Evolutionary conservation across 768 basidiomycete species (phyloP), one percentile per base, ranked within the genome.

Genomic region (Leccinellum luteum): DNA sequence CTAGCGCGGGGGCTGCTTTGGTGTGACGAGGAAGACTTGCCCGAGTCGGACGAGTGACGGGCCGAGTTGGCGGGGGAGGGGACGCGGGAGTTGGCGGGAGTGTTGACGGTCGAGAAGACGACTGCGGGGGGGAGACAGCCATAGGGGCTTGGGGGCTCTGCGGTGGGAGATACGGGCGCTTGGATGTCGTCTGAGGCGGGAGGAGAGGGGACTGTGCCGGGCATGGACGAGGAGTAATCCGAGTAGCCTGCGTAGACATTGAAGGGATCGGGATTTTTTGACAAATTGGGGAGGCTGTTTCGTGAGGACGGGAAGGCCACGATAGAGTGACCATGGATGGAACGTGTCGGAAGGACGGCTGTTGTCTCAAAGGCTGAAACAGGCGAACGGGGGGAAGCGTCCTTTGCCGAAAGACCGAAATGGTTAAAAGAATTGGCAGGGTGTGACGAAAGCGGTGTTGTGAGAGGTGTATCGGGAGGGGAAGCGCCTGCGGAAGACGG

Each of bases 161-260:
- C 73, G 38, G 66, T 69, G 58, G 70, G 73, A 45, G 62, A 67
- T 27, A 57, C 60, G 45, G 59, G 66, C 19, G 51, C 23, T n/a
- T 71, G 71, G 1, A 71, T 43, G 48, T 72, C 71, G 25, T 73
- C 71, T 1, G 60, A 54, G 1, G 72, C 66, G 4, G 70, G 70
- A 0, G 72, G 70, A 21, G 71, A 70, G n/a, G 74, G 67, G 56
- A 71, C 70, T 0, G 85, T 80, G 25, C 83, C 85, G 0, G 86
- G 87, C 75, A 89, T 78, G 13, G 79, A 78, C 0, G 80, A 78
- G 0, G 82, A 82, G 69, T 85, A 89, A 58, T 89, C 86, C 0
- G 79, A 73, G 61, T 87, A 89, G 44, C 84, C 82, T 14, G 86
- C 84, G 61, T 88, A 89, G 2, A 82, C 69, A 66, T 86, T 88